Evolutionary conservation across 257 asterid genomes (phyloP).

Genomic region (Ophiorrhiza pumila): DNA sequence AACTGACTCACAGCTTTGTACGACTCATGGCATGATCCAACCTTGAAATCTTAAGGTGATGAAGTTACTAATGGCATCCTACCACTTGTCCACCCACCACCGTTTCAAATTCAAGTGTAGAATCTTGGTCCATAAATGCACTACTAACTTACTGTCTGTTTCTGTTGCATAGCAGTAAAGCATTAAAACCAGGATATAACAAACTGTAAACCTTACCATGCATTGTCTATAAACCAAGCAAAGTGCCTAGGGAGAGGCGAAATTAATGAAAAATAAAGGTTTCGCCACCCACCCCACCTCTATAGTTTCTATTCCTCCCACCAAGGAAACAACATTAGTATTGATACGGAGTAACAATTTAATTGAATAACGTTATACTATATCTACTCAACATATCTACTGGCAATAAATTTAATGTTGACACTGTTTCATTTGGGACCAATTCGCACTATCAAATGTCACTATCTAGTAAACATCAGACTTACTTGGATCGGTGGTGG

Average conservation of each 20-base stretch:
- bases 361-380: neutral
- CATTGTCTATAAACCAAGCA: neutral
- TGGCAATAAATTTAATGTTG: slow-evolving; percentile 4
- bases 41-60: neutral
- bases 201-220: neutral
- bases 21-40: neutral
- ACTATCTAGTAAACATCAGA: slow-evolving; percentile 3
- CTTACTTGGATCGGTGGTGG: slow-evolving; percentile 99
- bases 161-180: neutral
- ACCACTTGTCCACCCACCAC: neutral
- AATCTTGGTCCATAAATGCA: neutral
- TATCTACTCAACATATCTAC: neutral
- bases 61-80: neutral
- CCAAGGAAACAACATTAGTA: slow-evolving; percentile 1
- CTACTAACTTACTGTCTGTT: neutral
- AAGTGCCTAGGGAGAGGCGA: neutral
- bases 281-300: neutral
- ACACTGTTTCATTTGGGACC: neutral
- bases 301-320: neutral
- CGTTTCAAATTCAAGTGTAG: neutral
- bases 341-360: neutral
- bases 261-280: neutral
- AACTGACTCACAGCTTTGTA: neutral
- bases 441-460: neutral
- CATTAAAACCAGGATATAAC: neutral